Base-by-base conservation (phyloP, 805 yeast genomes). In the Candida khao-thaluensis region DNA sequence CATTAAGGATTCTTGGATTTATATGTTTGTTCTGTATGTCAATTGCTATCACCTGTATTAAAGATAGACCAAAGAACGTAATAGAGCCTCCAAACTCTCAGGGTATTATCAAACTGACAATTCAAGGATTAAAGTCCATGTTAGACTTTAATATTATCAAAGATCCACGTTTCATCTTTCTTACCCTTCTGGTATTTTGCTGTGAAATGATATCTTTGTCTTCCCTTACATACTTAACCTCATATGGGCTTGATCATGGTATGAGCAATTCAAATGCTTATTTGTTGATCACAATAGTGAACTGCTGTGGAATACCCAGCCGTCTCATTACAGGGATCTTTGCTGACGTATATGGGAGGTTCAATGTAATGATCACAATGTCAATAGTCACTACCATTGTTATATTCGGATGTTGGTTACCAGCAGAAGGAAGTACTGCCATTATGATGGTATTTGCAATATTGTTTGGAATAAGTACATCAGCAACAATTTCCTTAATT, bases 401-500 rank as follows among this genome's bases (percentile, higher is more conserved):
- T 7, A 47, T 54, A 16, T 58, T 47, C 29, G 54, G 43, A 1
- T 23, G 56, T 5, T 60, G 66, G 64, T 34, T 54, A 8, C 63
- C 62, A 1, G 63, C 78, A 68, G 17, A 51, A 49, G 43, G 59
- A 45, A 38, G 43, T 50, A 10, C 60, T 48, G 15, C 72, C 54
- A 6, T 54, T 61, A 30, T 72, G 66, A 57, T 50, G 55, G 72
- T 70, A 1, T 79, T 75, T 45, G 59, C 77, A 10, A 66, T 61
- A 1, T 47, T 74, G 4, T 79, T 72, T 53, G 86, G 86, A 0
- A 71, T 79, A 41, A 62, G 72, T 35, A 68, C 81, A 3, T 77
- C 82, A 3, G 71, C 83, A 0, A 73, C 78, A 3, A 60, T 79
- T 35, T 71, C 83, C 3, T 51, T 79, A 31, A 72, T 79, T 11